A percentile compares a stretch with the other conserved stretches of the same genome.
These are phyloP conservation scores for Boletellus emodensis DNA, from an alignment of 768 basidiomycete genomes.

Conservation along the genomic window DNA sequence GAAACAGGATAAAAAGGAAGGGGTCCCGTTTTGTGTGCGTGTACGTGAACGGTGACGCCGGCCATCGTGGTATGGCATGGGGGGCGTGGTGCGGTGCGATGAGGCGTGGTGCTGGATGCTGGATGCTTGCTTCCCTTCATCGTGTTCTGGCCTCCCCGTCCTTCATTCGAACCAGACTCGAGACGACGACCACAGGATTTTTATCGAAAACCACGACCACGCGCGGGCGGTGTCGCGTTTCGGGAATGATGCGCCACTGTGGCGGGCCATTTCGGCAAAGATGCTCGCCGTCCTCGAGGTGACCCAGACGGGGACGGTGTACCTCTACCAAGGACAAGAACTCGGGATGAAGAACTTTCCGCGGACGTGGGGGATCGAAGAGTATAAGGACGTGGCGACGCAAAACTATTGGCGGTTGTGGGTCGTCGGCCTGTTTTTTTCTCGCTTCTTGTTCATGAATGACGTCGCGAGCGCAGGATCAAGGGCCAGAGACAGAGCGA, in stretches of 20 bases:
- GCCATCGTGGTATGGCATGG: not conserved
- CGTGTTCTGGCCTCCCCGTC: slow-evolving; percentile 14
- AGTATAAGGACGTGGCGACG: slow-evolving; percentile 68
- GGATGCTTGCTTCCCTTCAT: slow-evolving; percentile 10
- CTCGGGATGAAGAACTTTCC: slow-evolving; percentile 65
- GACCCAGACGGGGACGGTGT: slow-evolving; percentile 62
- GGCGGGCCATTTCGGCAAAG: slow-evolving; percentile 59
- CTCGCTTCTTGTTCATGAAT: not conserved
- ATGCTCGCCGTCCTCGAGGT: slow-evolving; percentile 59
- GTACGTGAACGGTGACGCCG: no score
- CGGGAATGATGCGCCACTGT: slow-evolving; percentile 54
- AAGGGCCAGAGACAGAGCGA: slow-evolving; percentile 32
- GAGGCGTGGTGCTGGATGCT: no score
- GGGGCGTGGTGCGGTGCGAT: not conserved
- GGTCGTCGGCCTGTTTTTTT: slow-evolving; percentile 11
- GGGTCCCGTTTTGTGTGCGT: no score
- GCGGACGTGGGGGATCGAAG: slow-evolving; percentile 52
- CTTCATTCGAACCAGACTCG: not conserved
- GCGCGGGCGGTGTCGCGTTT: slow-evolving; percentile 62
- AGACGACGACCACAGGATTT: slow-evolving; percentile 37
- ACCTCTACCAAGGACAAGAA: slow-evolving; percentile 75
- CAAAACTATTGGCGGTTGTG: slow-evolving; percentile 57
- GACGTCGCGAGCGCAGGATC: slow-evolving; percentile 28
- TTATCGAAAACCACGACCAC: slow-evolving; percentile 71
- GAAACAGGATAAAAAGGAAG: no score